Evolutionary conservation across 106 monocot species (phyloP).

Genomic region (Dendrobium huoshanense): DNA sequence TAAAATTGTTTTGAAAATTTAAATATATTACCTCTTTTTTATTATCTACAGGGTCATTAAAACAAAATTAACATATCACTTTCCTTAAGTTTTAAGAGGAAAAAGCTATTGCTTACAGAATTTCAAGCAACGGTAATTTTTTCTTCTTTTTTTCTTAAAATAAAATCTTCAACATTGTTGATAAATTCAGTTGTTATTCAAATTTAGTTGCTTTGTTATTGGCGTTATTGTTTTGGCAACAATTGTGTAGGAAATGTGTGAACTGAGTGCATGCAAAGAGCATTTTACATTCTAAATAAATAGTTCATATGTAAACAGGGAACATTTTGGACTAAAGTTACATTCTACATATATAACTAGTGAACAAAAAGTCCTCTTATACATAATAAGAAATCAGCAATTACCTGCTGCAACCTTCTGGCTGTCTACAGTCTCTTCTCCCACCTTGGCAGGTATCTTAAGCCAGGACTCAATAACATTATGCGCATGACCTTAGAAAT

Average conservation of each 20-base stretch:
- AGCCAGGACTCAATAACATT: conserved; percentile 69
- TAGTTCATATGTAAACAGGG: neutral
- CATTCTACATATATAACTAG: neutral
- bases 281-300: neutral
- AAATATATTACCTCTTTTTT: too few species aligned
- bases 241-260: neutral
- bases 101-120: too few species aligned
- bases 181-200: too few species aligned
- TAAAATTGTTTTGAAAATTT: too few species aligned
- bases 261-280: neutral
- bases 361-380: neutral
- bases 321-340: neutral
- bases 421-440: conserved; percentile 9
- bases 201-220: too few species aligned
- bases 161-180: too few species aligned
- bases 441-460: conserved; percentile 24
- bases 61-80: too few species aligned
- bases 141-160: too few species aligned
- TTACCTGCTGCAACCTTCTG: conserved; percentile 28
- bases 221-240: too few species aligned
- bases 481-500: conserved; percentile 33
- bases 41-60: too few species aligned
- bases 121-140: too few species aligned
- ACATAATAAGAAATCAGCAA: conserved; percentile 2
- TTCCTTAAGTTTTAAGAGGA: too few species aligned